Conservation (phyloP, 2,329 filamentous ascomycete genomes). For the Neofusicoccum parvum region DNA sequence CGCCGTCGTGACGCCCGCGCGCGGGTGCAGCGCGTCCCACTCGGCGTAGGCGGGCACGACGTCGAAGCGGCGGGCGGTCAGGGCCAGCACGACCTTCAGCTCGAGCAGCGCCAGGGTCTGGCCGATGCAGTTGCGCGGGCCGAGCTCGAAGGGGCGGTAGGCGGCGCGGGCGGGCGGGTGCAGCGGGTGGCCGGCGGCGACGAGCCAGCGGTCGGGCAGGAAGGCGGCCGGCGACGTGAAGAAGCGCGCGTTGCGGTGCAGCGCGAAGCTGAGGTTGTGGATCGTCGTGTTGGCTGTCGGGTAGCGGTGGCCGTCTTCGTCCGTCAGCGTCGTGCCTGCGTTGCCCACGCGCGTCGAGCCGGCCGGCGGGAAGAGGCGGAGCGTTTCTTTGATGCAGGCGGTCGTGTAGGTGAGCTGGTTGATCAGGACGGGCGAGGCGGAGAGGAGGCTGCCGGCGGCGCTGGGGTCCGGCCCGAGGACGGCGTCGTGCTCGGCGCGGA, state of each 20-base stretch:
- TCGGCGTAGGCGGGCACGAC: conserved; percentile 33
- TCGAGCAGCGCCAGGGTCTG: conserved; percentile 41
- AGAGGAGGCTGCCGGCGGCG: conserved; percentile 14
- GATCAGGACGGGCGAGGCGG: conserved; percentile 2
- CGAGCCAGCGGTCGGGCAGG: conserved; percentile 14
- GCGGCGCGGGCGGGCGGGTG: conserved; percentile 31
- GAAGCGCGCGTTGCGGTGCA: background rate
- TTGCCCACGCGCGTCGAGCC: background rate
- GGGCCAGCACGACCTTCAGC: conserved; percentile 40
- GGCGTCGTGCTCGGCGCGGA: conserved; percentile 34
- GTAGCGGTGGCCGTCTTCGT: background rate
- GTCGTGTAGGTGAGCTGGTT: conserved; percentile 27
- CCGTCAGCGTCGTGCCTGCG: background rate
- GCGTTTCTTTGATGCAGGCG: conserved; percentile 40
- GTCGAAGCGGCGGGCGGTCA: conserved; percentile 26
- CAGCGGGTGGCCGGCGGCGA: conserved; percentile 20
- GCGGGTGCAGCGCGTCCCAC: conserved; percentile 25
- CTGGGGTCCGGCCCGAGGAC: conserved; percentile 31
- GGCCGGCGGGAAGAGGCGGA: conserved; percentile 35
- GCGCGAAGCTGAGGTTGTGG: background rate
- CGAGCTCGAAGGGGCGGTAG: conserved; percentile 44
- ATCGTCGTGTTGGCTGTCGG: background rate
- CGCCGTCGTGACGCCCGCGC: no score
- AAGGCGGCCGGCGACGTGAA: conserved; percentile 1
- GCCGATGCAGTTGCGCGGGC: conserved; percentile 42